Evolutionary conservation across 352 stramenopile species (phyloP).

Genomic region (Globisporangium megalacanthum): DNA sequence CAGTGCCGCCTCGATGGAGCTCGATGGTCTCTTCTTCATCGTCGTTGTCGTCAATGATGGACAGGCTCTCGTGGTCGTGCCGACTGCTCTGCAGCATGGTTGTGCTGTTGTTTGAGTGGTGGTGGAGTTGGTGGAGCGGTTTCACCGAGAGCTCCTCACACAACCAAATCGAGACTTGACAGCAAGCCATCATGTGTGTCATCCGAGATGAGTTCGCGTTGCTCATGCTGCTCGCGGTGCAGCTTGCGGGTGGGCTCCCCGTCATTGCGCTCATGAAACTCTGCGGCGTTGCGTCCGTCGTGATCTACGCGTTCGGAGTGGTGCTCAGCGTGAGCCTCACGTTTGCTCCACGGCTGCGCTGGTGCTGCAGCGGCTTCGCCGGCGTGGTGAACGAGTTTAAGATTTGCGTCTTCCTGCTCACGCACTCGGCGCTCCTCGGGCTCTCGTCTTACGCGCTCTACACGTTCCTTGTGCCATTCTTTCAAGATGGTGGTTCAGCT

Average conservation of each 20-base stretch:
- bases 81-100: constrained; percentile 1
- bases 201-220: constrained; percentile 44
- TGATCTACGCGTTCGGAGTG: constrained; percentile 29
- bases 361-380: constrained; percentile 28
- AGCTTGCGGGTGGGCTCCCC: constrained; percentile 31
- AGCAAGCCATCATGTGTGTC: constrained; percentile 24
- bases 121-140: not conserved
- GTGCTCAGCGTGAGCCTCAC: constrained; percentile 36
- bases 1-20: constrained; percentile 12
- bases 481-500: constrained; percentile 3
- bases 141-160: not conserved
- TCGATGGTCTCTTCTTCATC: constrained; percentile 38
- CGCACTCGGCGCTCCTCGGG: constrained; percentile 29
- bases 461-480: constrained; percentile 32
- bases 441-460: constrained; percentile 36
- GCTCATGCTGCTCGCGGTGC: constrained; percentile 30
- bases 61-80: constrained; percentile 6
- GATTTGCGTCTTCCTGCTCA: constrained; percentile 36
- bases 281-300: constrained; percentile 26
- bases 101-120: not conserved
- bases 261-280: constrained; percentile 48
- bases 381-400: constrained; percentile 34
- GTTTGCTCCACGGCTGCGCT: constrained; percentile 30
- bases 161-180: constrained; percentile 1
- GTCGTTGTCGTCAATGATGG: constrained; percentile 19